Evolutionary conservation across 352 stramenopile genomes (phyloP), one percentile per base, ranked within the genome.

Genomic region (Paralagenidium karlingii): DNA sequence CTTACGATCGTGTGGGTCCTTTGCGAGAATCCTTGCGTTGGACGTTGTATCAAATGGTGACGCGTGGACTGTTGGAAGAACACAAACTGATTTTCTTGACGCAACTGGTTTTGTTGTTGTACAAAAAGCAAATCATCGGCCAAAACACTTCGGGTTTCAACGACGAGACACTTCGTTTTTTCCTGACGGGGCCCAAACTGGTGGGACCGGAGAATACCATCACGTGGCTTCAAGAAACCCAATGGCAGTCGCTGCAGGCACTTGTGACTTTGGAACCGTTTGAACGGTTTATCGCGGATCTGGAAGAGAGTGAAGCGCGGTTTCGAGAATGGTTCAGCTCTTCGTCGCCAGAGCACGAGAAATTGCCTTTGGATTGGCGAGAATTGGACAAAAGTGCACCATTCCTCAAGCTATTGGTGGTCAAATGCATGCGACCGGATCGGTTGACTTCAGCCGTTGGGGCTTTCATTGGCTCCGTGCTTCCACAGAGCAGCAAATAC

Each of bases 251-350:
- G 12, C 40, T 93, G 3, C 75, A 89, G 32, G 68, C 74, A 10
- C 49, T 95, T 7, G 74, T 82, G 34, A 62, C 54, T 10, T 52
- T 95, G 4, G 60, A 88, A 38, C 75, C 78, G 7, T 96, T 95
- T 40, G 77, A 94, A 18, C 55, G 76, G 12, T 91, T 96, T 15
- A 63, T 79, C 2, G 60, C 62, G 7, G 87, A 96, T 53, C 53
- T 96, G 0, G 76, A 89, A 40, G 82, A 96, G 30, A 93, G 74
- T 8, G 81, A 88, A 37, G 78, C 81, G 19, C 74, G 87, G 8
- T 96, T 96, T 53, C 56, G 61, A 6, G 87, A 96, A 58, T 96
- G 87, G 87, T 96, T 93, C 58, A 92, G 94, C 45, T 63, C 68
- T 0, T 56, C 70, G 0, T 69, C 52, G 2, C 86, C 87, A 1